Base-by-base conservation (phyloP, 1,284 basidiomycete genomes). In the Uromyces viciae-fabae region DNA sequence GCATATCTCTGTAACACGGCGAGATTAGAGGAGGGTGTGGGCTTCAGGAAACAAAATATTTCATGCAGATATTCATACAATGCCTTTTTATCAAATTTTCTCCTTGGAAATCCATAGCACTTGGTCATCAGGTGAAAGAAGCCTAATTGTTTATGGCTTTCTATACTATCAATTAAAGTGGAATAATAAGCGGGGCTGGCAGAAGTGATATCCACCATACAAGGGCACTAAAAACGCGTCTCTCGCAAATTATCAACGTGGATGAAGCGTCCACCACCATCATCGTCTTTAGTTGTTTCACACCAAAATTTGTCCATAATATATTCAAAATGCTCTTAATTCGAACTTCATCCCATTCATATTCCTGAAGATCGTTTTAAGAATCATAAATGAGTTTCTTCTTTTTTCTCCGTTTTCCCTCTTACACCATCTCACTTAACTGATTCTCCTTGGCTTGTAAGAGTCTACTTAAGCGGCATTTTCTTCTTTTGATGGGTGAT, bases 201-300 rank as follows among this genome's bases (percentile, higher is more conserved):
- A 60, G 56, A 11, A 60, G 14, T 60, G 28, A 60, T n/a, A n/a
- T 31, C 56, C 56, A 25, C 22, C 46, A 49, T 49, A 11, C 22
- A 60, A 31, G 28, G 14, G 56, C 28, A 15, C 28, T 60, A 9
- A 9, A 31, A 25, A 31, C 56, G 56, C 25, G 17, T 11, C 28
- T 60, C 56, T n/a, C 19, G 17, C 17, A 60, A 22, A 60, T 60
- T 11, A 22, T 31, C 56, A 60, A 60, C 28, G 28, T 60, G 56
- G 28, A 60, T 60, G 56, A 60, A 60, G 56, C 56, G 56, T 25
- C n/a, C n/a, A n/a, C 28, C 56, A 25, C 25, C 19, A 60, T n/a
- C 56, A 25, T 60, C 56, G 46, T 49, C 46, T 60, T 11, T 60
- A 60, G 56, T 60, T 60, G 56, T 60, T 25, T 60, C 56, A 25